A percentile compares a stretch with the other conserved stretches of the same genome.
Evolutionary conservation across 1,139 yeast genomes (phyloP).

Genomic region (Torulaspora globosa): DNA sequence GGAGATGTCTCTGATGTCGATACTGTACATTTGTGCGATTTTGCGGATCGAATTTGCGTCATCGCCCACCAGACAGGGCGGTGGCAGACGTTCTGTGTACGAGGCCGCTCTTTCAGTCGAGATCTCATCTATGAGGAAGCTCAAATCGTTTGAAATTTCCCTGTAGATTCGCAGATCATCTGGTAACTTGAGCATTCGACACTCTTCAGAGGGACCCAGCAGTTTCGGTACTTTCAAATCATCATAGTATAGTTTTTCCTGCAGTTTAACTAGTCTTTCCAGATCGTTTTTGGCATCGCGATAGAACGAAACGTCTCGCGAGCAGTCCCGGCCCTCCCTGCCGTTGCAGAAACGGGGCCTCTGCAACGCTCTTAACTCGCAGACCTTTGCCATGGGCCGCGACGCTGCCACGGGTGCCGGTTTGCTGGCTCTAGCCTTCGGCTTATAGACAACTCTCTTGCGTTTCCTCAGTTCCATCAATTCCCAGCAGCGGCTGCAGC

Average conservation of each 20-base stretch:
- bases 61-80: not conserved
- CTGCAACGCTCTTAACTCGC: conserved; percentile 1
- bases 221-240: conserved; percentile 20
- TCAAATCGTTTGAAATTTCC: conserved; percentile 12
- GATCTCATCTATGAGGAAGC: conserved; percentile 4
- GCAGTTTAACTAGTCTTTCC: conserved; percentile 16
- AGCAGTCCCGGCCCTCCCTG: not conserved
- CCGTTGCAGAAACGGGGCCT: conserved; percentile 3
- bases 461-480: conserved; percentile 22
- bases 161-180: conserved; percentile 20
- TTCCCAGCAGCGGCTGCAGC: conserved; percentile 8
- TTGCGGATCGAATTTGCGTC: conserved; percentile 9
- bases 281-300: conserved; percentile 9
- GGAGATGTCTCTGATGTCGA: conserved; percentile 25
- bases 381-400: not conserved
- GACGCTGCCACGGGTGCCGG: not conserved
- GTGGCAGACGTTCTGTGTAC: not conserved
- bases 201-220: conserved; percentile 19
- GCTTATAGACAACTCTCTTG: conserved; percentile 17
- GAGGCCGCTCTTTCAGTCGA: not conserved
- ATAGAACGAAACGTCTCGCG: conserved; percentile 1
- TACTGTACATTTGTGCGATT: conserved; percentile 24
- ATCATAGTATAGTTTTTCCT: conserved; percentile 19
- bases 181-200: conserved; percentile 25
- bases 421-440: not conserved